Percentiles rank a stretch among this genome's conserved stretches.
Conservation (phyloP, 73 alveolate genomes). For the Paramecium sexaurelia region DNA sequence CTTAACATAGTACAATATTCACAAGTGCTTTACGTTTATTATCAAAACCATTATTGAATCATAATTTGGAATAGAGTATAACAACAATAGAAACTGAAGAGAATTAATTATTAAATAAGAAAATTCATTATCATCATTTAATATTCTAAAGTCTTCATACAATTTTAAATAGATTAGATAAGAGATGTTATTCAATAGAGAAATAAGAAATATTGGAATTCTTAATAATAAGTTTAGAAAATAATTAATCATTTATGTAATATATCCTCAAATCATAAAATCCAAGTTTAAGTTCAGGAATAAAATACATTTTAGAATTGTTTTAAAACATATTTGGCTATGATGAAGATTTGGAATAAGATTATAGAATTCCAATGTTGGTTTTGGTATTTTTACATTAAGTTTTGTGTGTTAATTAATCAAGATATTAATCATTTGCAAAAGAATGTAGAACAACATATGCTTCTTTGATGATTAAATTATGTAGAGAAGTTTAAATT, state of each 20-base stretch:
- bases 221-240: neutral
- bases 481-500: neutral
- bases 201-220: constrained; percentile 20
- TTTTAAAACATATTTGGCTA: neutral
- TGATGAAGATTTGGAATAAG: neutral
- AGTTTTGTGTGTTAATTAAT: neutral
- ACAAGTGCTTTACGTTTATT: neutral
- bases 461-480: neutral
- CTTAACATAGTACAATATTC: neutral
- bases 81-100: constrained; percentile 1
- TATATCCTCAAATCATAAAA: neutral
- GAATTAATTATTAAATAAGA: neutral
- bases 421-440: constrained; percentile 10
- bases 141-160: constrained; percentile 9
- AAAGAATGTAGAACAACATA: neutral
- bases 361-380: neutral
- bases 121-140: neutral
- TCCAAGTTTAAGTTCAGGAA: neutral
- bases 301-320: neutral
- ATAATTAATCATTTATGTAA: constrained; percentile 11
- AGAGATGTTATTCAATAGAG: neutral
- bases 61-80: neutral
- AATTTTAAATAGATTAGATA: constrained; percentile 17
- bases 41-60: neutral
- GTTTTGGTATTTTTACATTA: neutral